phyloP scores from a whole-genome alignment of 495 filamentous ascomycete species.

The Lasiosphaeris hirsuta region DNA sequence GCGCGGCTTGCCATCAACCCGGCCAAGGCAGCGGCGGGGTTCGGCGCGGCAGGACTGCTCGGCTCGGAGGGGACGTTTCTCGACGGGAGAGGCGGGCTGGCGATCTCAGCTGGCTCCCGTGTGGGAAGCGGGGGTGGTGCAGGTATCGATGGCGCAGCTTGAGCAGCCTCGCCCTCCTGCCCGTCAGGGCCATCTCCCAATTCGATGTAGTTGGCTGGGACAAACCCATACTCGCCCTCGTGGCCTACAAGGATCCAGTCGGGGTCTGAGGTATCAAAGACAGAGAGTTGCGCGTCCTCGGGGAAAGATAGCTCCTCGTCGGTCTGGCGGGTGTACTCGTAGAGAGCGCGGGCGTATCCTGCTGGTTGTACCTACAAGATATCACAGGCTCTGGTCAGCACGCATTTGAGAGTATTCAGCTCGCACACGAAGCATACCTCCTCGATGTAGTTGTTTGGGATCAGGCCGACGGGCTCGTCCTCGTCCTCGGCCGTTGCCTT shows the following conservation, averaged over 20 bases:
- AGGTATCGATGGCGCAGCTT: conserved; percentile 19
- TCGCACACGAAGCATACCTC: conserved; percentile 62
- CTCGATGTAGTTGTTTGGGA: conserved; percentile 94
- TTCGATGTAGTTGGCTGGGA: conserved; percentile 96
- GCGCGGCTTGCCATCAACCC: conserved; percentile 61
- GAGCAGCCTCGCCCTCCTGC: conserved; percentile 20
- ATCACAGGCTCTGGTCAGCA: background rate
- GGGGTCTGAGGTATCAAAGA: conserved; percentile 88
- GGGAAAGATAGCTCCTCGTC: conserved; percentile 96
- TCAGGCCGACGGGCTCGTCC: conserved; percentile 88
- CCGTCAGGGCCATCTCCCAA: conserved; percentile 35
- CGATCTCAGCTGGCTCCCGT: conserved; percentile 27
- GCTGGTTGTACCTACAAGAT: conserved; percentile 62
- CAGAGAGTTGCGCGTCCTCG: conserved; percentile 77
- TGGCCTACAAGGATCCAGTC: conserved; percentile 94
- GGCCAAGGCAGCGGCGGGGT: conserved; percentile 69
- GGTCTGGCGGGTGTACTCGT: conserved; percentile 94
- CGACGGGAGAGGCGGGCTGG: conserved; percentile 34
- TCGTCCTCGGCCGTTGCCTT: conserved; percentile 87
- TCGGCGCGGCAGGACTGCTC: conserved; percentile 42
- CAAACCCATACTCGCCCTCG: conserved; percentile 88
- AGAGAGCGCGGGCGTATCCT: conserved; percentile 77
- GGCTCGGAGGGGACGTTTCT: conserved; percentile 31
- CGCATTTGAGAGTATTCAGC: background rate
- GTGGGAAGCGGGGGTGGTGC: conserved; percentile 32